Conservation (phyloP, 2,329 filamentous ascomycete species). For the Fusarium aywerte region DNA sequence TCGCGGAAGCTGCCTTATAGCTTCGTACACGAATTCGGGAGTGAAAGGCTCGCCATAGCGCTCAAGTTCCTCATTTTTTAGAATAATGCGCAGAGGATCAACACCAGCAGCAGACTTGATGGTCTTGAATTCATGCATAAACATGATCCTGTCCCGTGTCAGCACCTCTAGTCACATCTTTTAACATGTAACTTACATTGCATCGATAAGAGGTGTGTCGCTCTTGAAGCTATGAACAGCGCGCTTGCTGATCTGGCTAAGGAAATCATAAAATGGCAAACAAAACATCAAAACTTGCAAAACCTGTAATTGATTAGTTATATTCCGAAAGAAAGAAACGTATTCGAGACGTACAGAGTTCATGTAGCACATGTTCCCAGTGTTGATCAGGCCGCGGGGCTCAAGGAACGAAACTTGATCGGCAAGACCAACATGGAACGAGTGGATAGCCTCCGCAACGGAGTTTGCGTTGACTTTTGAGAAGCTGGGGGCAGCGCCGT, state of each 20-base stretch:
- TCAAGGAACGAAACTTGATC: constrained; percentile 84
- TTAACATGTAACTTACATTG: constrained; percentile 73
- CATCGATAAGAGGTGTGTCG: constrained; percentile 91
- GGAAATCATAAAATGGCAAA: constrained; percentile 91
- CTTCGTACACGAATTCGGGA: constrained; percentile 95
- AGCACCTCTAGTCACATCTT: neutral
- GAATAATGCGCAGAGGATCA: constrained; percentile 76
- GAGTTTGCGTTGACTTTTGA: constrained; percentile 64
- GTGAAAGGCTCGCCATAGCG: constrained; percentile 91
- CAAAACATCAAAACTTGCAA: constrained; percentile 96
- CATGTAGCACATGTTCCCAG: constrained; percentile 99
- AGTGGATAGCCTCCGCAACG: constrained; percentile 79
- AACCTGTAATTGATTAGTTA: constrained; percentile 68
- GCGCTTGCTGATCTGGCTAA: constrained; percentile 86
- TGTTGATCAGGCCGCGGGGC: constrained; percentile 93
- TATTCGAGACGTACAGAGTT: constrained; percentile 82
- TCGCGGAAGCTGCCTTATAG: constrained; percentile 84
- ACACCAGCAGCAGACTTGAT: constrained; percentile 81
- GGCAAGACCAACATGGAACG: constrained; percentile 73
- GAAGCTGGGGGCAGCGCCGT: constrained; percentile 51
- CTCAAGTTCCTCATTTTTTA: constrained; percentile 87
- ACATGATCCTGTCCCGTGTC: constrained; percentile 77
- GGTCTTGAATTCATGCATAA: constrained; percentile 89
- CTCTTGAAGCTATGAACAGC: constrained; percentile 93
- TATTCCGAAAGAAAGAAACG: constrained; percentile 22